Percentiles rank a stretch among this genome's conserved stretches.
Conservation (phyloP, 2,329 filamentous ascomycete genomes). For the Aureobasidium leucospermi region DNA sequence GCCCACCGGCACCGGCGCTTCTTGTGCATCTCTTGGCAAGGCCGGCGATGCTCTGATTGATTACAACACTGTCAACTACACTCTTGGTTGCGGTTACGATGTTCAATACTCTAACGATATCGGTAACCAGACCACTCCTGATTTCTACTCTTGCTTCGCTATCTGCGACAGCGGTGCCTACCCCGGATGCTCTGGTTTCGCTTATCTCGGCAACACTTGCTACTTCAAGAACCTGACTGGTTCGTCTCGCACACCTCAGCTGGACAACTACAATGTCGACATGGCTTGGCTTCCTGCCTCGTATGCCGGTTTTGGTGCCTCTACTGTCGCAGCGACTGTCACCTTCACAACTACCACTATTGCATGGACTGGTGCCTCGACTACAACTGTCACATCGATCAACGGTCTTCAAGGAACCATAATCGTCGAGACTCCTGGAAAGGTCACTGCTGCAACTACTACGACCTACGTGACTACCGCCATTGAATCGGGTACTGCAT, state of each 20-base stretch:
- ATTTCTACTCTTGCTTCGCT: slow-evolving; percentile 18
- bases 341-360: slow-evolving; percentile 12
- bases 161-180: slow-evolving; percentile 13
- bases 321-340: background rate
- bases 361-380: slow-evolving; percentile 10
- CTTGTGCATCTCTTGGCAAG: slow-evolving; percentile 13
- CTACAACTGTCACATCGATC: slow-evolving; percentile 7
- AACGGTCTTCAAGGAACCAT: slow-evolving; percentile 11
- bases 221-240: slow-evolving; percentile 16
- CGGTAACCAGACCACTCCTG: slow-evolving; percentile 13
- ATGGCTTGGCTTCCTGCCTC: slow-evolving; percentile 13
- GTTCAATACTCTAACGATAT: slow-evolving; percentile 15
- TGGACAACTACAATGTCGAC: slow-evolving; percentile 13
- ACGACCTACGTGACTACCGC: slow-evolving; percentile 13
- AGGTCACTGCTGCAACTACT: background rate
- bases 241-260: slow-evolving; percentile 11
- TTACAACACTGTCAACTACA: slow-evolving; percentile 14
- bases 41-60: slow-evolving; percentile 5
- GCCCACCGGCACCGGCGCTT: slow-evolving; percentile 12
- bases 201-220: slow-evolving; percentile 15
- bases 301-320: slow-evolving; percentile 16
- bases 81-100: slow-evolving; percentile 16
- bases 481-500: slow-evolving; percentile 6
- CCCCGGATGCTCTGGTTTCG: slow-evolving; percentile 14
- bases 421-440: slow-evolving; percentile 12